A percentile compares a stretch with the other conserved stretches of the same genome.
phyloP scores from a whole-genome alignment of 805 yeast genomes.

The Metschnikowia orientalis region DNA sequence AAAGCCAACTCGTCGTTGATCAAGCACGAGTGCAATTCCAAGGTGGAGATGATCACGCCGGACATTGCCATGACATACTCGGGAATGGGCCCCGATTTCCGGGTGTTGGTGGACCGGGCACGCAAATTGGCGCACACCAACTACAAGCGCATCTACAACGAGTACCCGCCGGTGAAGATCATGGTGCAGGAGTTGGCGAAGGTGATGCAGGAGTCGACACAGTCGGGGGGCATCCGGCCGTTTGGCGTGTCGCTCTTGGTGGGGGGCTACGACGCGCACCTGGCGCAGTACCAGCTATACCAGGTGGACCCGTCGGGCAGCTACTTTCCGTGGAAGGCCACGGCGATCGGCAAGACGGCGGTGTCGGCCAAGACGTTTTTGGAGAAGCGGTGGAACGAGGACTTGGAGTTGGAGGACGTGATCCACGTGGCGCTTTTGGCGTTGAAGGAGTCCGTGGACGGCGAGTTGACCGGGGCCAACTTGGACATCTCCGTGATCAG shows the following conservation, averaged over 20 bases:
- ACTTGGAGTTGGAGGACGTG: slow-evolving; percentile 95
- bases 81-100: slow-evolving; percentile 98
- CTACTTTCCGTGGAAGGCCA: slow-evolving; percentile 98
- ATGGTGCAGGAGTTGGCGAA: slow-evolving; percentile 93
- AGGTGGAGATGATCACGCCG: slow-evolving; percentile 83
- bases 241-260: slow-evolving; percentile 91
- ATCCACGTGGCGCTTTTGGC: slow-evolving; percentile 93
- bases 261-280: slow-evolving; percentile 86
- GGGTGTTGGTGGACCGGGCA: slow-evolving; percentile 90
- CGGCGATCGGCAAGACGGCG: slow-evolving; percentile 96
- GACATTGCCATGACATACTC: slow-evolving; percentile 95
- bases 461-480: slow-evolving; percentile 95
- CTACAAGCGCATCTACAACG: slow-evolving; percentile 90
- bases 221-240: slow-evolving; percentile 98
- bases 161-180: slow-evolving; percentile 94
- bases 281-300: slow-evolving; percentile 68
- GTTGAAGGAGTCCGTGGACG: slow-evolving; percentile 93
- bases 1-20: slow-evolving; percentile 77
- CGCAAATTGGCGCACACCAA: slow-evolving; percentile 89
- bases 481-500: slow-evolving; percentile 90
- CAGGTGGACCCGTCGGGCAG: slow-evolving; percentile 99
- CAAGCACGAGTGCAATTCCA: slow-evolving; percentile 67
- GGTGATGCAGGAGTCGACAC: slow-evolving; percentile 98
- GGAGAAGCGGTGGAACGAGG: slow-evolving; percentile 98
- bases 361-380: slow-evolving; percentile 94